Base-by-base conservation (phyloP, 1,284 basidiomycete genomes). In the Heliocybe sulcata region DNA sequence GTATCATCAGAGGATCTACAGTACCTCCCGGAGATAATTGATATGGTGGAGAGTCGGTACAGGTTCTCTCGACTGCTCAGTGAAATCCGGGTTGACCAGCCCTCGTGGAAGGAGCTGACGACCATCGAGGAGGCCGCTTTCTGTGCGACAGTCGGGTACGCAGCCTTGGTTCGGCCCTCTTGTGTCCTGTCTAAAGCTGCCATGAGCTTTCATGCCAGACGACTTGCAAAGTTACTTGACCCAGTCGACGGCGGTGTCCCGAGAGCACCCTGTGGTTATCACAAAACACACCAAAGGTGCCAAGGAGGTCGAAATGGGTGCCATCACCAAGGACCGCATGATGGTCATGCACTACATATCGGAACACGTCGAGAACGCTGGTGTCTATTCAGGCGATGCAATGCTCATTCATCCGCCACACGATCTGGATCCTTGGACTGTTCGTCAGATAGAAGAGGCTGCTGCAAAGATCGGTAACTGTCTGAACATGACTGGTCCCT, bases 221-320 rank as follows among this genome's bases (percentile, higher is more conserved):
- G 95, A 98, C 68, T 78, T 99, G 33, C 83, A 83, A 54, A 92
- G 85, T 69, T 98, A 98, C 72, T 80, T 99, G 59, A 90, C 90
- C 9, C 94, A 94, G 72, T 97, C 96, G n/a, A 88, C 95, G 12
- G 94, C 92, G 54, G 94, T 99, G 56, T 98, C 97, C 54, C 87
- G 94, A 56, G 96, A 98, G 54, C 91, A 98, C 68, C 96, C 97
- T 1, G 96, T 98, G 59, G 97, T 99, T 63, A 98, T 98, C 72
- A 92, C 93, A 60, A 98, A 98, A 73, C 99, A 98, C 75, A 97
- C 99, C 67, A 95, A 99, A 72, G 92, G 96, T 67, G 96, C 96
- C 48, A 98, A 99, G 79, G 97, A 99, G 75, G 98, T 98, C 63
- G 97, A 99, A 77, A 98, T 99, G 94, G 96, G 99, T 67, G 96